Evolutionary conservation across 805 yeast genomes (phyloP).

Genomic region (Candida ascalaphidarum): DNA sequence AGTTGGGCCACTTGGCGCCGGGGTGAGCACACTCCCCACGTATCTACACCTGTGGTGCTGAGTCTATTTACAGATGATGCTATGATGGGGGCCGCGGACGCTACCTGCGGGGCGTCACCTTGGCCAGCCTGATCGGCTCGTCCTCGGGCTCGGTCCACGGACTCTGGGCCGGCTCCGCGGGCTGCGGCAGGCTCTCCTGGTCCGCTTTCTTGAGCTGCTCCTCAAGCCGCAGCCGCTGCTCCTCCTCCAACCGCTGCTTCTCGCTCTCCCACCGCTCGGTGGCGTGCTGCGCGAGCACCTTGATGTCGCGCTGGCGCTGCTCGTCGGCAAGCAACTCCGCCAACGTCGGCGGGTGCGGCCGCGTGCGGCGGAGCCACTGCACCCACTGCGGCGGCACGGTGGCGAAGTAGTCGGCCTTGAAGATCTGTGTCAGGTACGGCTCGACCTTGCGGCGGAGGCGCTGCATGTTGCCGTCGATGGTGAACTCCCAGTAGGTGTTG

Average conservation of each 20-base stretch:
- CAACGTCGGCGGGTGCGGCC: constrained; percentile 52
- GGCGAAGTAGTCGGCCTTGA: constrained; percentile 49
- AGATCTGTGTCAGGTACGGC: constrained; percentile 39
- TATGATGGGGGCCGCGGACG: not conserved
- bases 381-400: constrained; percentile 68
- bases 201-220: constrained; percentile 21
- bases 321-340: constrained; percentile 55
- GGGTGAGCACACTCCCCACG: too few species aligned
- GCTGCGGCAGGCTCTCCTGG: too few species aligned
- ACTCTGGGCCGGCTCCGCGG: too few species aligned
- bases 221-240: constrained; percentile 20
- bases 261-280: constrained; percentile 33
- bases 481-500: constrained; percentile 80
- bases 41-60: too few species aligned
- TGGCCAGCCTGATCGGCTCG: not conserved
- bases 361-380: constrained; percentile 68
- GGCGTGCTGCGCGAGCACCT: constrained; percentile 39
- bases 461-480: constrained; percentile 41
- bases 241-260: constrained; percentile 23
- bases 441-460: constrained; percentile 58
- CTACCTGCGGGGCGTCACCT: not conserved
- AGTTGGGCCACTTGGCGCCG: too few species aligned
- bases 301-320: constrained; percentile 44
- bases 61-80: too few species aligned
- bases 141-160: constrained; percentile 1